These are phyloP conservation scores for Amaranthus tricolor DNA, from an alignment of 179 eudicot genomes.

Conservation along the genomic window DNA sequence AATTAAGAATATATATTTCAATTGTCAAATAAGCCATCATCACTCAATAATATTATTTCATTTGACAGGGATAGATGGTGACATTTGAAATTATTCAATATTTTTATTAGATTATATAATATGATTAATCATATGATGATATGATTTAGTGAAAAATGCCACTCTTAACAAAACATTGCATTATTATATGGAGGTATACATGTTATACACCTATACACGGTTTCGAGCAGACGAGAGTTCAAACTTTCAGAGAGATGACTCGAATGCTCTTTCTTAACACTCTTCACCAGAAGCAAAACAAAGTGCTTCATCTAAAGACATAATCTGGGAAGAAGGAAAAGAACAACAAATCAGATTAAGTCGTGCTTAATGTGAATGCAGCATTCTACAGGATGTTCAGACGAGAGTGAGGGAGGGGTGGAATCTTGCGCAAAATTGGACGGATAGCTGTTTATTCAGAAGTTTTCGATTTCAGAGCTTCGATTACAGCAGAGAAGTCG, in stretches of 20 bases:
- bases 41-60: too few relatives aligned
- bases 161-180: too few relatives aligned
- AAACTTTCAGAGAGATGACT: slow-evolving; percentile 9
- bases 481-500: slow-evolving; percentile 94
- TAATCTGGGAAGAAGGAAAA: neutral
- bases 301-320: neutral
- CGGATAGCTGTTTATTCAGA: slow-evolving; percentile 10
- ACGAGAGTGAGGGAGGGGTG: neutral
- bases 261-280: neutral
- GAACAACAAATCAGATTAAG: neutral
- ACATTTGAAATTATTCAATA: too few relatives aligned
- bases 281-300: neutral
- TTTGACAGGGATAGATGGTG: too few relatives aligned
- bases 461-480: slow-evolving; percentile 68
- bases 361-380: neutral
- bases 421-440: neutral
- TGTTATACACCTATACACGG: too few relatives aligned
- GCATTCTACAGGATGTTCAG: neutral
- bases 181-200: too few relatives aligned
- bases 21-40: too few relatives aligned
- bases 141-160: too few relatives aligned
- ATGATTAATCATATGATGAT: too few relatives aligned
- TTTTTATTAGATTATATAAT: too few relatives aligned
- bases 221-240: too few relatives aligned
- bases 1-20: too few relatives aligned